Evolutionary conservation across 495 filamentous ascomycete species (phyloP).

Genomic region (Xylaria longipes): DNA sequence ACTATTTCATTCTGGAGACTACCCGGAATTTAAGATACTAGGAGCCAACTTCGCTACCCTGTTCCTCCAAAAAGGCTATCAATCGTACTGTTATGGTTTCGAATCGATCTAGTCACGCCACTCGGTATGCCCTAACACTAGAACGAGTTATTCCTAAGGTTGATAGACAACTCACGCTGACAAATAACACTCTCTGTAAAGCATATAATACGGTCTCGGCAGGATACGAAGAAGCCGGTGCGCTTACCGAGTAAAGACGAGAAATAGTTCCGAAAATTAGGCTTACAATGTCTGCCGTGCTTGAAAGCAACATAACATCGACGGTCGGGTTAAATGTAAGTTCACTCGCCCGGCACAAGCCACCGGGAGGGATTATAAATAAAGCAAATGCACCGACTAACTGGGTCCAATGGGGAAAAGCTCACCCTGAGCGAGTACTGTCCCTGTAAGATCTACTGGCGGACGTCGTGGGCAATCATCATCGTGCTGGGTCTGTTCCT

Average conservation of each 20-base stretch:
- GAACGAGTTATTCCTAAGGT: neutral
- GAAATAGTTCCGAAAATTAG: neutral
- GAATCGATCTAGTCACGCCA: neutral
- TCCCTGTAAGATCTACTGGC: constrained; percentile 30
- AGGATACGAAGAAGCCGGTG: neutral
- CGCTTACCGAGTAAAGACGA: neutral
- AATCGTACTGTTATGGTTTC: neutral
- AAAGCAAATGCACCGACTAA: neutral
- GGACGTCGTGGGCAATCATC: constrained; percentile 26
- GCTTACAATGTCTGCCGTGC: neutral
- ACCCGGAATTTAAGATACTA: neutral
- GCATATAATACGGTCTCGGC: neutral
- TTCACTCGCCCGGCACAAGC: neutral
- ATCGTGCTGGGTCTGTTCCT: constrained; percentile 34
- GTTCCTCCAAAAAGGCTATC: neutral
- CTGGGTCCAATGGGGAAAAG: constrained; percentile 1
- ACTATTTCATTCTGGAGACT: neutral
- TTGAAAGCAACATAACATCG: constrained; percentile 1
- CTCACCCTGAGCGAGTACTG: constrained; percentile 30
- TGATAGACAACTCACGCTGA: neutral
- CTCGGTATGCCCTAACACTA: neutral
- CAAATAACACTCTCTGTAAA: neutral
- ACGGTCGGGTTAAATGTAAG: constrained; percentile 15
- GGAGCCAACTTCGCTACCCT: neutral
- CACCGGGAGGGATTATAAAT: neutral